Evolutionary conservation across 1,284 basidiomycete species (phyloP).

Genomic region (Blastosporella zonata): DNA sequence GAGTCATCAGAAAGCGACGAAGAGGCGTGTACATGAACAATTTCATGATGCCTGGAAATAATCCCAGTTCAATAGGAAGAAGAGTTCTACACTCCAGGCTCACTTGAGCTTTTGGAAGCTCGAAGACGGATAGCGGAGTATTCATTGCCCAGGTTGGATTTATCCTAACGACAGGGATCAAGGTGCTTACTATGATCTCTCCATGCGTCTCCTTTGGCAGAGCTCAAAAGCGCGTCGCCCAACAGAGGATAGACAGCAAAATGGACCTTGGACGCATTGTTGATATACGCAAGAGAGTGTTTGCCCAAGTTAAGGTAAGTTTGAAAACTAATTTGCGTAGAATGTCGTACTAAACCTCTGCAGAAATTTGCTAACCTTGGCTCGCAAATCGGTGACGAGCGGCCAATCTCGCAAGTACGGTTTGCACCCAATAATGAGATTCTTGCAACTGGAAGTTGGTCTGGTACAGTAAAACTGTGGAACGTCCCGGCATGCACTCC

Average conservation of each 20-base stretch:
- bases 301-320: slow-evolving; percentile 83
- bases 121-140: slow-evolving; percentile 85
- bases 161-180: slow-evolving; percentile 49
- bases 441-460: slow-evolving; percentile 94
- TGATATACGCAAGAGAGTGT: slow-evolving; percentile 87
- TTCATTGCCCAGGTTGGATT: slow-evolving; percentile 88
- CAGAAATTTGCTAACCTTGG: slow-evolving; percentile 90
- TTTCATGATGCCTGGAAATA: slow-evolving; percentile 3
- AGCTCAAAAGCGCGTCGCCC: slow-evolving; percentile 88
- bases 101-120: slow-evolving; percentile 81
- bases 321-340: not conserved
- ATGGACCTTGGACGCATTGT: slow-evolving; percentile 90
- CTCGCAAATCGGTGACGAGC: slow-evolving; percentile 96
- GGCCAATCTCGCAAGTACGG: slow-evolving; percentile 90
- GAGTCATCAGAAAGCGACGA: slow-evolving; percentile 74
- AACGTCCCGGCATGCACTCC: slow-evolving; percentile 87
- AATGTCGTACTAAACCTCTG: slow-evolving; percentile 1
- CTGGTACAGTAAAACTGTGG: slow-evolving; percentile 93
- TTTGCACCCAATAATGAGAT: slow-evolving; percentile 91
- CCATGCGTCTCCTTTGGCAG: slow-evolving; percentile 50
- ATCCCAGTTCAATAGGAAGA: slow-evolving; percentile 55
- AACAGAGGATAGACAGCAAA: slow-evolving; percentile 85
- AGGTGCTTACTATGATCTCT: slow-evolving; percentile 74
- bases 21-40: slow-evolving; percentile 47
- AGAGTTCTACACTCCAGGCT: slow-evolving; percentile 95